These are phyloP conservation scores for Camellia lanceoleosa DNA, from an alignment of 148 eudicot genomes.

Conservation along the genomic window DNA sequence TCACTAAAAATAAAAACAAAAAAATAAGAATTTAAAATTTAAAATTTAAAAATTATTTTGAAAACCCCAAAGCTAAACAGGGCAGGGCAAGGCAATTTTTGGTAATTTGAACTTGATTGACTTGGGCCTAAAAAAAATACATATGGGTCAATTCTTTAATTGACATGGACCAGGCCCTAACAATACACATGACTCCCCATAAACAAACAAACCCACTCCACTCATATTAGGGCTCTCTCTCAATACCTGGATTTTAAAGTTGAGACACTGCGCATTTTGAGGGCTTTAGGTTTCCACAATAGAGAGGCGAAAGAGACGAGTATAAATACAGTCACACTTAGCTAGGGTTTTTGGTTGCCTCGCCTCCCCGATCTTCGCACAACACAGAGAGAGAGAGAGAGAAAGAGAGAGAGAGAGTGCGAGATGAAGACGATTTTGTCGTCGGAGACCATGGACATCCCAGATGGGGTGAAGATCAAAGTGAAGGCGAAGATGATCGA, in stretches of 20 bases:
- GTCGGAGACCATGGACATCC: slow-evolving; percentile 65
- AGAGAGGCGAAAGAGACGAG: background rate
- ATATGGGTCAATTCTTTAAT: background rate
- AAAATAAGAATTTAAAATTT: no score
- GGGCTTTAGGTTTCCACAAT: background rate
- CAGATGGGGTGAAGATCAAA: slow-evolving; percentile 50
- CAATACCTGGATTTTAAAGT: no score
- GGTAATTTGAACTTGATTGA: no score
- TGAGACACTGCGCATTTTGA: background rate
- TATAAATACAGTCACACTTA: background rate
- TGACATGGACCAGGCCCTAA: background rate
- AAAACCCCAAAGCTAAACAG: no score
- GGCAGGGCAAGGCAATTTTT: no score
- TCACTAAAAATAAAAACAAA: no score
- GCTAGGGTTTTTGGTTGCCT: slow-evolving; percentile 17
- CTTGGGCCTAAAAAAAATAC: no score
- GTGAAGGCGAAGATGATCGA: slow-evolving; percentile 52
- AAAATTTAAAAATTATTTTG: no score
- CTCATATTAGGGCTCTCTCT: background rate
- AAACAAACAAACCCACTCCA: no score
- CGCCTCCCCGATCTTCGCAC: background rate
- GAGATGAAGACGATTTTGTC: slow-evolving; percentile 60
- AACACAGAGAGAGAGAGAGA: background rate
- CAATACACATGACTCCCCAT: no score
- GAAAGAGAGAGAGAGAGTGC: slow-evolving; percentile 9